A percentile compares a stretch with the other conserved stretches of the same genome.
These are phyloP conservation scores for Carex parvula DNA, from an alignment of 176 grass and related monocot genomes.

Conservation along the genomic window DNA sequence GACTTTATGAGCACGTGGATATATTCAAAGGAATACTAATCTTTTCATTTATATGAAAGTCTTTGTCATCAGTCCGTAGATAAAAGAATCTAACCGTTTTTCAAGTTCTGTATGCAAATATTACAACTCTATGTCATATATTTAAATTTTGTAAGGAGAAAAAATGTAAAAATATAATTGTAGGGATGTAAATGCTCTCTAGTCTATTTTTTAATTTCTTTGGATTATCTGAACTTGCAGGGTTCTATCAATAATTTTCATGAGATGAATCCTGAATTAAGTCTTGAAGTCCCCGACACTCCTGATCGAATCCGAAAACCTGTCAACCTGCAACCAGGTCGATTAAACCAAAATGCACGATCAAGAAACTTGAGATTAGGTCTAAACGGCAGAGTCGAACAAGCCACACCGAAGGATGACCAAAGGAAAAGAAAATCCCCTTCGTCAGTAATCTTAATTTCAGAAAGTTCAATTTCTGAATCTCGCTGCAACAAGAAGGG, in stretches of 20 bases:
- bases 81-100: neutral
- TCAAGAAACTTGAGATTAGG: conserved; percentile 24
- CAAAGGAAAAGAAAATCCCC: conserved; percentile 22
- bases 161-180: neutral
- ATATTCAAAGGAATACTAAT: neutral
- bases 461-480: conserved; percentile 29
- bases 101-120: neutral
- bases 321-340: conserved; percentile 4
- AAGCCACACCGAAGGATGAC: conserved; percentile 22
- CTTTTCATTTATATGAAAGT: neutral
- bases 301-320: conserved; percentile 42
- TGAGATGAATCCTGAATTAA: conserved; percentile 48
- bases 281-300: conserved; percentile 69
- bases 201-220: neutral
- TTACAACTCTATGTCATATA: neutral
- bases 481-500: conserved; percentile 27
- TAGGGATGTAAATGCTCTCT: neutral
- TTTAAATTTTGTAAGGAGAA: neutral
- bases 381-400: conserved; percentile 14
- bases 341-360: conserved; percentile 23
- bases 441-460: neutral
- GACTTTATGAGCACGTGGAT: neutral
- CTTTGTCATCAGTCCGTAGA: neutral
- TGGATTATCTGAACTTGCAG: conserved; percentile 3
- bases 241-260: conserved; percentile 23